These are phyloP conservation scores for Thielaviopsis punctulata DNA, from an alignment of 2,329 filamentous ascomycete species.

Conservation along the genomic window DNA sequence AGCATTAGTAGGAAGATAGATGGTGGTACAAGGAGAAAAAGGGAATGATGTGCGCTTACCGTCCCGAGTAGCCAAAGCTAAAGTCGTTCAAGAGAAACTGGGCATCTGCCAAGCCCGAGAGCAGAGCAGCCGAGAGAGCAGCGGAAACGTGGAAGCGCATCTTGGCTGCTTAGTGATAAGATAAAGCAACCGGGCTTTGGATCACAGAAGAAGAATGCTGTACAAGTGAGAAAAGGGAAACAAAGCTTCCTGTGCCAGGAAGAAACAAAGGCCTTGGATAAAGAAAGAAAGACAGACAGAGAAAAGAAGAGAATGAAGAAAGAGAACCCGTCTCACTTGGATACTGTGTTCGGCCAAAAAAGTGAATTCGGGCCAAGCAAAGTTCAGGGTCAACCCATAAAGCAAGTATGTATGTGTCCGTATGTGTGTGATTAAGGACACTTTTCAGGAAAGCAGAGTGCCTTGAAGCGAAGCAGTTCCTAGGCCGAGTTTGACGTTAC, in stretches of 20 bases:
- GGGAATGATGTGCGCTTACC: conserved; percentile 25
- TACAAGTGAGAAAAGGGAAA: no score
- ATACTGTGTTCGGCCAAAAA: no score
- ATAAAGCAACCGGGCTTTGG: background rate
- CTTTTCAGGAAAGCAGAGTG: conserved; percentile 11
- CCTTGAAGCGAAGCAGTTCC: background rate
- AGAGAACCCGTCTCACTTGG: background rate
- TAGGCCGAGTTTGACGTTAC: no score
- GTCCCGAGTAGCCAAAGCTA: conserved; percentile 58
- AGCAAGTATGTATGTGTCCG: no score
- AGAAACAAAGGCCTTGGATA: background rate
- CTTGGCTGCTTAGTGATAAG: background rate
- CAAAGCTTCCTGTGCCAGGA: background rate
- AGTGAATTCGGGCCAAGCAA: no score
- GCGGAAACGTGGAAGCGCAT: conserved; percentile 11
- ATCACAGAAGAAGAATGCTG: background rate
- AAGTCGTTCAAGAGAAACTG: conserved; percentile 54
- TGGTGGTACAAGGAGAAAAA: background rate
- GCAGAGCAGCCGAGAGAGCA: conserved; percentile 6
- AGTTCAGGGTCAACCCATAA: no score
- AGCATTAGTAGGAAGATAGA: background rate
- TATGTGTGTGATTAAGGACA: conserved; percentile 11
- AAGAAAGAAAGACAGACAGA: background rate
- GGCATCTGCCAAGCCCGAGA: conserved; percentile 33
- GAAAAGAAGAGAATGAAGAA: background rate